phyloP scores from a whole-genome alignment of 495 filamentous ascomycete species.

The Neurospora sp. region DNA sequence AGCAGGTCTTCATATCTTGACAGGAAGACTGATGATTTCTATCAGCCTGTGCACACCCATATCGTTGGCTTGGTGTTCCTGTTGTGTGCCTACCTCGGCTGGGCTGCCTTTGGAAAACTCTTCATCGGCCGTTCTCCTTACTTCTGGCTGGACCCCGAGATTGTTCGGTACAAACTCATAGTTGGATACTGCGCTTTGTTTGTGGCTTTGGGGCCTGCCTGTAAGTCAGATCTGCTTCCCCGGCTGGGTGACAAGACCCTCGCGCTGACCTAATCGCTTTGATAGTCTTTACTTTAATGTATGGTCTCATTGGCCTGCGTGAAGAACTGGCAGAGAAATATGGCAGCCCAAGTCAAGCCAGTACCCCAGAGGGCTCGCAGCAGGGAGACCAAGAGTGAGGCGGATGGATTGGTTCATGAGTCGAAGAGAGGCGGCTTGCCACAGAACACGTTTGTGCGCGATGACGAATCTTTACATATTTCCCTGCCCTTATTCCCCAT shows the following conservation, averaged over 20 bases:
- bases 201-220: conserved; percentile 18
- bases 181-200: conserved; percentile 27
- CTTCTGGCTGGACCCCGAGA: conserved; percentile 38
- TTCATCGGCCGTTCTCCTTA: conserved; percentile 36
- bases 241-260: not conserved
- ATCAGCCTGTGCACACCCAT: conserved; percentile 29
- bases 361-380: not conserved
- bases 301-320: conserved; percentile 34
- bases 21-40: not conserved
- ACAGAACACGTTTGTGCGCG: not conserved
- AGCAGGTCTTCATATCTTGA: not conserved
- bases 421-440: not conserved
- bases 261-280: not conserved
- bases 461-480: not conserved
- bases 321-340: conserved; percentile 25
- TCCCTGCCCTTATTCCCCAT: not conserved
- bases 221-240: conserved; percentile 18
- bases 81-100: conserved; percentile 33
- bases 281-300: conserved; percentile 32
- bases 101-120: conserved; percentile 36
- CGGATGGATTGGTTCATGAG: not conserved
- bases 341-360: not conserved
- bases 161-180: conserved; percentile 23
- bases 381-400: not conserved
- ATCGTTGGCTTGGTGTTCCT: conserved; percentile 26